A percentile compares a stretch with the other conserved stretches of the same genome.
Conservation (phyloP, 768 basidiomycete genomes). For the Auricularia auricula-judae region DNA sequence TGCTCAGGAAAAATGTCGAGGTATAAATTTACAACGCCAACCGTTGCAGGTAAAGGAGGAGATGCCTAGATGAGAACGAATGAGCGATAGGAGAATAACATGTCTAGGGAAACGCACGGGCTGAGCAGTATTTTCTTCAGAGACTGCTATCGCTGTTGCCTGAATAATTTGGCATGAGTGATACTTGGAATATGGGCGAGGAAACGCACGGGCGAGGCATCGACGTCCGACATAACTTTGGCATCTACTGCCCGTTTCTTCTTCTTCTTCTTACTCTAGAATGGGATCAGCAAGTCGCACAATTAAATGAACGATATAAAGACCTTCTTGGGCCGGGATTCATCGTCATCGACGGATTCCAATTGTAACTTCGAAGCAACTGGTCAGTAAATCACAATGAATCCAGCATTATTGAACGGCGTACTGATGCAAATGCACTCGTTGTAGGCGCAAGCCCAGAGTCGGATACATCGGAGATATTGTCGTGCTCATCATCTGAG, state of each 20-base stretch:
- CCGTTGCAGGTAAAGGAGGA: too few species aligned
- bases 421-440: slow-evolving; percentile 15
- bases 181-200: too few species aligned
- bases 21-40: too few species aligned
- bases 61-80: too few species aligned
- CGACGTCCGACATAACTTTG: neutral
- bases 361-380: neutral
- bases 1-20: too few species aligned
- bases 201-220: too few species aligned
- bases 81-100: too few species aligned
- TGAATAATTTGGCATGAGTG: too few species aligned
- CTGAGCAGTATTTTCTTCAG: too few species aligned
- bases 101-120: too few species aligned
- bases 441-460: neutral
- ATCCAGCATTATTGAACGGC: neutral
- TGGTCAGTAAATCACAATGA: neutral
- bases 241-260: slow-evolving; percentile 15
- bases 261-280: slow-evolving; percentile 30
- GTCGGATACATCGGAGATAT: slow-evolving; percentile 8
- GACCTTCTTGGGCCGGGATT: slow-evolving; percentile 14
- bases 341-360: neutral
- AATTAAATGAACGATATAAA: slow-evolving; percentile 10
- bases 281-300: slow-evolving; percentile 10
- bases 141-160: too few species aligned
- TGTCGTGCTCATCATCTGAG: slow-evolving; percentile 4